These are phyloP conservation scores for Tardiomyces digboiensis DNA, from an alignment of 1,139 yeast species.

Conservation along the genomic window DNA sequence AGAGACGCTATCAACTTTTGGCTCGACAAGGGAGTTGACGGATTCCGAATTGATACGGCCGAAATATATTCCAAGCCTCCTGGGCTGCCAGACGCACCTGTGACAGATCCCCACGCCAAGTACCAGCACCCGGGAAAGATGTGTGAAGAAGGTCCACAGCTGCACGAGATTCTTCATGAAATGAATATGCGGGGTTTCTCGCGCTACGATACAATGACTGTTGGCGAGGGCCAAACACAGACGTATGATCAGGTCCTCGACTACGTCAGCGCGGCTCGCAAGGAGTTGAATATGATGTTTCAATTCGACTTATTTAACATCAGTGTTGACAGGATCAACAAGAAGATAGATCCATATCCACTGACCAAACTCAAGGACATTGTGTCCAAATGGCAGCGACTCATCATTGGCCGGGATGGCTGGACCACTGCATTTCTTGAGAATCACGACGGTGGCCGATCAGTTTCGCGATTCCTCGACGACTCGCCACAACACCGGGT, in stretches of 20 bases:
- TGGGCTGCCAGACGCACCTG: conserved; percentile 41
- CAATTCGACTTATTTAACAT: conserved; percentile 39
- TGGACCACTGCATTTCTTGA: conserved; percentile 52
- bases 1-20: conserved; percentile 40
- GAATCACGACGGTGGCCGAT: conserved; percentile 52
- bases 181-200: conserved; percentile 37
- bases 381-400: conserved; percentile 28
- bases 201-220: conserved; percentile 46
- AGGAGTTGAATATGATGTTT: conserved; percentile 46
- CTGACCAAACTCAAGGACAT: conserved; percentile 38
- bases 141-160: conserved; percentile 41
- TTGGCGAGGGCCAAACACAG: conserved; percentile 33
- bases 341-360: conserved; percentile 21
- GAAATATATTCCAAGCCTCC: conserved; percentile 44
- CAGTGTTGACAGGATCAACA: conserved; percentile 25
- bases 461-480: conserved; percentile 43
- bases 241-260: conserved; percentile 26
- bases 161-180: conserved; percentile 50
- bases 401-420: conserved; percentile 42
- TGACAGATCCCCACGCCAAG: conserved; percentile 31
- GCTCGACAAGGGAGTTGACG: conserved; percentile 49
- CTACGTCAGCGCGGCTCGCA: conserved; percentile 39
- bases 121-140: conserved; percentile 33
- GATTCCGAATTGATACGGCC: conserved; percentile 50
- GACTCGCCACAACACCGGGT: conserved; percentile 29